Conservation (phyloP, 1,284 basidiomycete species). For the Puccinia triticina region DNA sequence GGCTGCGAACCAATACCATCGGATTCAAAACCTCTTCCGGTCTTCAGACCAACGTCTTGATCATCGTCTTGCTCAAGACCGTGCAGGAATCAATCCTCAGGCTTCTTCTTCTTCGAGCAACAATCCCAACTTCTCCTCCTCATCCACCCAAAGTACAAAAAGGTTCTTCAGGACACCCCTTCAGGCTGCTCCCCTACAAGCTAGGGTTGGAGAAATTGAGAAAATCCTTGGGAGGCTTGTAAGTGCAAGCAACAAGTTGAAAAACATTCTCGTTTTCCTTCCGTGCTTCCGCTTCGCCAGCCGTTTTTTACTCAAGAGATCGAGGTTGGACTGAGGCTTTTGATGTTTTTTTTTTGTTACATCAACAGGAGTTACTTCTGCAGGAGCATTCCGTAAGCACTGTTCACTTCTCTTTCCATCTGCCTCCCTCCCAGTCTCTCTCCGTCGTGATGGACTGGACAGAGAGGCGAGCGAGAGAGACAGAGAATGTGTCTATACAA, state of each 20-base stretch:
- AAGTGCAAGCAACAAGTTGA: background rate
- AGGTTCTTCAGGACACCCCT: background rate
- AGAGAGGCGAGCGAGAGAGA: background rate
- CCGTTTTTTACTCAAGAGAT: no score
- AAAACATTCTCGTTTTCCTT: background rate
- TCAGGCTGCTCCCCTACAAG: background rate
- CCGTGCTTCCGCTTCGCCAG: background rate
- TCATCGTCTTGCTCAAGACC: background rate
- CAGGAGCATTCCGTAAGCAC: background rate
- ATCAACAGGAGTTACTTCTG: background rate
- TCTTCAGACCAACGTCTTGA: background rate
- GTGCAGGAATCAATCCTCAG: background rate
- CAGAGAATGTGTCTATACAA: background rate
- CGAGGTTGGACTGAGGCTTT: background rate
- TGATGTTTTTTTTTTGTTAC: background rate
- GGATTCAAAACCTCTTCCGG: constrained; percentile 6
- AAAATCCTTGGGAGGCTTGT: background rate
- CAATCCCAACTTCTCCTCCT: background rate
- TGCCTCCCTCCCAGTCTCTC: background rate
- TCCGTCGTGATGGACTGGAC: background rate
- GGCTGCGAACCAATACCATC: constrained; percentile 3
- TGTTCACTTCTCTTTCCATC: background rate
- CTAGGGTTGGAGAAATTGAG: background rate
- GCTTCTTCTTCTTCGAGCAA: background rate
- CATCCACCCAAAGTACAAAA: background rate